Evolutionary conservation across 306 rosid species (phyloP).

Genomic region (Quercus rubra): DNA sequence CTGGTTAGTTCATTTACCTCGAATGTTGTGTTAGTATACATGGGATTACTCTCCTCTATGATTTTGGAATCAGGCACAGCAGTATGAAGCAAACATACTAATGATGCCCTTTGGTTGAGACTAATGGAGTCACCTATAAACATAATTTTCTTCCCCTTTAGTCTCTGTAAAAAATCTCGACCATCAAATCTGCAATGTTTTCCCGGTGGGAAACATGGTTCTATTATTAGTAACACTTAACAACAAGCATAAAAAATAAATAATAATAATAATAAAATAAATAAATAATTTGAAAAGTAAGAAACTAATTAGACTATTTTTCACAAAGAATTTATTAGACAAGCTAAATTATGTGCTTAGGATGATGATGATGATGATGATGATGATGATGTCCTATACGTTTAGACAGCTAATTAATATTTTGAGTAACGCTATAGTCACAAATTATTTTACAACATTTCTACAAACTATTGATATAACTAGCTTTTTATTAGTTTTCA

Average conservation of each 20-base stretch:
- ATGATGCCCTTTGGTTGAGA: slow-evolving; percentile 57
- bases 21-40: slow-evolving; percentile 28
- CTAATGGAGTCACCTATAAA: slow-evolving; percentile 68
- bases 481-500: too few species aligned
- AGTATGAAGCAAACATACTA: slow-evolving; percentile 55
- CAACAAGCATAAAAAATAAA: not conserved
- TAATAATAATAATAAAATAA: too few species aligned
- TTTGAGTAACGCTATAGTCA: too few species aligned
- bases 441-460: too few species aligned
- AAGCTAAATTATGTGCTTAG: too few species aligned
- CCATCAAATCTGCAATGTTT: slow-evolving; percentile 46
- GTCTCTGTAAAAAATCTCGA: slow-evolving; percentile 31
- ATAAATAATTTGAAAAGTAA: too few species aligned
- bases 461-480: too few species aligned
- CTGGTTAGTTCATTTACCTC: slow-evolving; percentile 15
- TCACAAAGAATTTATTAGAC: too few species aligned
- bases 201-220: not conserved
- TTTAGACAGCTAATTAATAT: too few species aligned
- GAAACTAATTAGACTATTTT: too few species aligned
- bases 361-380: too few species aligned
- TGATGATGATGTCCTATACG: too few species aligned
- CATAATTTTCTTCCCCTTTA: slow-evolving; percentile 59
- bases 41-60: not conserved
- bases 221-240: not conserved
- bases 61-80: slow-evolving; percentile 31